phyloP scores from a whole-genome alignment of 2,329 filamentous ascomycete genomes.

The Colletotrichum endophyticum region DNA sequence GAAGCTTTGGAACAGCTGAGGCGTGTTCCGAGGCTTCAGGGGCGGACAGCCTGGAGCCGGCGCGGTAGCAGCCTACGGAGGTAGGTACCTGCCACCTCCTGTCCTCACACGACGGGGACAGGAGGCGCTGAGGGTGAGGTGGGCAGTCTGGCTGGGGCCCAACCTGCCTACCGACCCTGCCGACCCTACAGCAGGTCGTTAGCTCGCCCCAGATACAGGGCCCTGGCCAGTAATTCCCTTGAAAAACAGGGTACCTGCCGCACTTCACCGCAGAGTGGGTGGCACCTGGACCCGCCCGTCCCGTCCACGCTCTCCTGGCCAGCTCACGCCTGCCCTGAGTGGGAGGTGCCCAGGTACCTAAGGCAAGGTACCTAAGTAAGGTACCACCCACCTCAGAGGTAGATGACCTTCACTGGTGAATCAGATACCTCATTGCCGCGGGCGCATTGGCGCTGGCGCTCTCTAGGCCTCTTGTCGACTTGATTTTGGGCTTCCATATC shows the following conservation, averaged over 20 bases:
- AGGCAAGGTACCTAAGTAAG: neutral
- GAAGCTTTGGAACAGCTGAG: neutral
- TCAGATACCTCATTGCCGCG: conserved; percentile 7
- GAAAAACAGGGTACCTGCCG: neutral
- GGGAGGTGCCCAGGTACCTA: neutral
- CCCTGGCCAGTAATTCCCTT: conserved; percentile 3
- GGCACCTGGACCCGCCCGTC: conserved; percentile 17
- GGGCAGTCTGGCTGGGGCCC: neutral
- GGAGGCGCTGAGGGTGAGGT: neutral
- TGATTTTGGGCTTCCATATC: neutral
- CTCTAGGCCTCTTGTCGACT: neutral
- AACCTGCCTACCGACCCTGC: neutral
- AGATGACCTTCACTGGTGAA: neutral
- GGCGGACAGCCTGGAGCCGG: neutral
- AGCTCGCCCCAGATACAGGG: conserved; percentile 15
- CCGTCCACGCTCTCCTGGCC: conserved; percentile 4
- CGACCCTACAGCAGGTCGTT: neutral
- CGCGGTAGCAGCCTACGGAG: neutral
- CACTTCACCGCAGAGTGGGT: conserved; percentile 14
- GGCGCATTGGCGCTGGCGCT: conserved; percentile 13
- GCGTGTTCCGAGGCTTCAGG: neutral
- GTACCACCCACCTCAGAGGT: neutral
- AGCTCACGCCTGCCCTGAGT: neutral
- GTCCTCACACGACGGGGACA: neutral
- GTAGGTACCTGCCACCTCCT: neutral